A percentile compares a stretch with the other conserved stretches of the same genome.
phyloP scores from a whole-genome alignment of 768 basidiomycete genomes.

The Steccherinum ochraceum region DNA sequence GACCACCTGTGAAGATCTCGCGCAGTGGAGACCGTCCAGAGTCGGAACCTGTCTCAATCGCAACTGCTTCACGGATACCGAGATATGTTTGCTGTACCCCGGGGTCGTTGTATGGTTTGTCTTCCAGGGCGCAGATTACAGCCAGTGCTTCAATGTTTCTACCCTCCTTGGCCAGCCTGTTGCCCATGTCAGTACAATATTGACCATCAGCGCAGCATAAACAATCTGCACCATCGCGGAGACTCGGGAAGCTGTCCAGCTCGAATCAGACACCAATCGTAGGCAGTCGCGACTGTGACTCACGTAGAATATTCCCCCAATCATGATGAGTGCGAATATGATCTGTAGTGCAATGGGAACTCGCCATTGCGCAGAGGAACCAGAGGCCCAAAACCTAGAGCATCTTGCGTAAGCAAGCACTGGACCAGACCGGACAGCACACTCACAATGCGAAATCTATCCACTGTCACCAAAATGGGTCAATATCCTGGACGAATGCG shows the following conservation, averaged over 20 bases:
- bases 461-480: constrained; percentile 34
- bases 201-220: background rate
- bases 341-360: constrained; percentile 59
- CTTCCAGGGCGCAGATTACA: constrained; percentile 57
- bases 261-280: background rate
- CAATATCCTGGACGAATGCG: too few species aligned
- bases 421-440: background rate
- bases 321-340: constrained; percentile 47
- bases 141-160: constrained; percentile 50
- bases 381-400: constrained; percentile 42
- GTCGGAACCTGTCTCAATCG: constrained; percentile 27
- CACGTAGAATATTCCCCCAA: constrained; percentile 42
- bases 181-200: background rate
- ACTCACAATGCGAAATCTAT: constrained; percentile 55
- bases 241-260: constrained; percentile 47
- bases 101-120: constrained; percentile 40
- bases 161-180: constrained; percentile 50
- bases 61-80: constrained; percentile 48
- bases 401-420: constrained; percentile 1
- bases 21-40: constrained; percentile 32
- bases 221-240: constrained; percentile 40
- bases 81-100: constrained; percentile 44
- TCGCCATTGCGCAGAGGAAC: constrained; percentile 53
- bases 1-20: constrained; percentile 52
- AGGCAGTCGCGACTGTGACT: constrained; percentile 17